phyloP scores from a whole-genome alignment of 164 flowering plant genomes.

The Vitis riparia region DNA sequence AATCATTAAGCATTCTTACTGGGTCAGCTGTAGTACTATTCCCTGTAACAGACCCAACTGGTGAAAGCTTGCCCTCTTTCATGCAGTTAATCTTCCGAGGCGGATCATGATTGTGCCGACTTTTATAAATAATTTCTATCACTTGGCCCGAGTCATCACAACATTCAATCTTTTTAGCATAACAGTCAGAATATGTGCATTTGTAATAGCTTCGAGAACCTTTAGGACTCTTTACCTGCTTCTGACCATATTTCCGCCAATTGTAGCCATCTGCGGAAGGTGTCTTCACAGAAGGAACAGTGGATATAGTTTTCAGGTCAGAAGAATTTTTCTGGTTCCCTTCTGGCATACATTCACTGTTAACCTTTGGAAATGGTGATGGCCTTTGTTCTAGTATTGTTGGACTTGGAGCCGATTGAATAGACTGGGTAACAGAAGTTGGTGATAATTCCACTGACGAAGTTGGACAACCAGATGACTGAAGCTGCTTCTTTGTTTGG shows the following conservation, averaged over 20 bases:
- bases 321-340: conserved; percentile 23
- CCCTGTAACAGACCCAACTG: conserved; percentile 25
- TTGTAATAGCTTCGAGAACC: conserved; percentile 82
- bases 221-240: conserved; percentile 76
- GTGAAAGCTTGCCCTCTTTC: conserved; percentile 35
- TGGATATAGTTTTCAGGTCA: conserved; percentile 21
- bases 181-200: conserved; percentile 69
- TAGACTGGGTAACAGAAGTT: conserved; percentile 37
- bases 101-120: conserved; percentile 81
- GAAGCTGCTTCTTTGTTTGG: conserved; percentile 28
- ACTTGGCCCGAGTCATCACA: conserved; percentile 51
- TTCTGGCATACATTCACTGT: conserved; percentile 21
- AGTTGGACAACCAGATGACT: conserved; percentile 21
- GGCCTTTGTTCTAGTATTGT: conserved; percentile 25
- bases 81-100: conserved; percentile 48
- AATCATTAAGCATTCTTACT: conserved; percentile 22
- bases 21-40: conserved; percentile 23
- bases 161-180: conserved; percentile 76
- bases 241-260: conserved; percentile 97
- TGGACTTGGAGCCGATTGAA: conserved; percentile 32
- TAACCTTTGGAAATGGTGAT: conserved; percentile 12
- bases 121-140: conserved; percentile 63
- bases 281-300: conserved; percentile 29
- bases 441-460: conserved; percentile 39
- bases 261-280: conserved; percentile 71